phyloP scores from a whole-genome alignment of 345 rosid genomes.

The Aquilaria yunnanensis region DNA sequence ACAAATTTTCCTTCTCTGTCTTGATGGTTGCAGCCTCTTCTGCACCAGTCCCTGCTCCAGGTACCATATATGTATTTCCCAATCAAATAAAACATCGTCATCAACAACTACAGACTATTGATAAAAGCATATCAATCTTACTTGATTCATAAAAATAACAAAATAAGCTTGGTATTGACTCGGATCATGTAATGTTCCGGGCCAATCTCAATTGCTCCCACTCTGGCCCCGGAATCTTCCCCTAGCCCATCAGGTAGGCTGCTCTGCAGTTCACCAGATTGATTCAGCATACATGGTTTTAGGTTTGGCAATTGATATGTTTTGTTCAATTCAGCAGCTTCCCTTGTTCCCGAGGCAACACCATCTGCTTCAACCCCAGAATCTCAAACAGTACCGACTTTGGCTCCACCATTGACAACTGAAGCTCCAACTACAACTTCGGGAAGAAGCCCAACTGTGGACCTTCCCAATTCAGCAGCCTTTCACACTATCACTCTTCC shows the following conservation, averaged over 20 bases:
- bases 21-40: conserved; percentile 28
- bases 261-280: not conserved
- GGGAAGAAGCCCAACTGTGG: conserved; percentile 40
- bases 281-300: not conserved
- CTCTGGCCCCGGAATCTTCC: conserved; percentile 38
- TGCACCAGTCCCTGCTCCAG: conserved; percentile 78
- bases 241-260: conserved; percentile 32
- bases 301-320: not conserved
- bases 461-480: conserved; percentile 52
- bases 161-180: too few relatives aligned
- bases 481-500: conserved; percentile 25
- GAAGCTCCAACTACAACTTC: conserved; percentile 36
- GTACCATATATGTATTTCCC: conserved; percentile 15
- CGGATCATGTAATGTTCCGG: too few relatives aligned
- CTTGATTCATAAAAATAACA: too few relatives aligned
- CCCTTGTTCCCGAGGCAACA: conserved; percentile 55
- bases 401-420: not conserved
- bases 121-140: too few relatives aligned
- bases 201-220: conserved; percentile 45
- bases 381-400: conserved; percentile 34
- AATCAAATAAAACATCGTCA: too few relatives aligned
- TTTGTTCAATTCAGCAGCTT: conserved; percentile 17
- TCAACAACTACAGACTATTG: too few relatives aligned
- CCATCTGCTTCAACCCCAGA: conserved; percentile 23
- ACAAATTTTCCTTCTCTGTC: too few relatives aligned